phyloP scores from a whole-genome alignment of 2,329 filamentous ascomycete species.

The Exutisphaerella laricina region DNA sequence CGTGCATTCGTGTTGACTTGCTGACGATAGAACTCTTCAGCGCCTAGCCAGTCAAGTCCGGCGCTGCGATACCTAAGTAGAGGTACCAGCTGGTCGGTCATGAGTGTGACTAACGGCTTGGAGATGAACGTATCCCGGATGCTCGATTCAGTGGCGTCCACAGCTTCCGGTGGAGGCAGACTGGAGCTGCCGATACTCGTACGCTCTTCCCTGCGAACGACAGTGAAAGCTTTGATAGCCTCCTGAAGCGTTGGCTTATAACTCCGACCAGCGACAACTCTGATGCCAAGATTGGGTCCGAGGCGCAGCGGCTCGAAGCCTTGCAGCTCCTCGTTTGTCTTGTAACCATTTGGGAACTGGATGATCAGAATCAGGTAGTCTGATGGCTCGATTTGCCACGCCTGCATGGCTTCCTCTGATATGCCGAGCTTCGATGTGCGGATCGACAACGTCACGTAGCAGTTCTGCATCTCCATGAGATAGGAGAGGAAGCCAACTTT shows the following conservation, averaged over 20 bases:
- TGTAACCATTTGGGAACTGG: conserved; percentile 58
- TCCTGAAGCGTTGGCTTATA: conserved; percentile 64
- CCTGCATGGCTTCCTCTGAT: conserved; percentile 66
- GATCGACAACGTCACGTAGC: conserved; percentile 62
- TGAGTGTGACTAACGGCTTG: conserved; percentile 60
- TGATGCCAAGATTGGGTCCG: conserved; percentile 50
- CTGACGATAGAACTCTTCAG: conserved; percentile 53
- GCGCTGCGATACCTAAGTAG: conserved; percentile 53
- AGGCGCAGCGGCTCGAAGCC: conserved; percentile 33
- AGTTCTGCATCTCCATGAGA: conserved; percentile 43
- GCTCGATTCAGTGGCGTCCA: conserved; percentile 13
- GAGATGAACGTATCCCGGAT: conserved; percentile 65
- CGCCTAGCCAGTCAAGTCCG: conserved; percentile 60
- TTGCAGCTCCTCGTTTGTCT: conserved; percentile 51
- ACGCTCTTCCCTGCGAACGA: conserved; percentile 27
- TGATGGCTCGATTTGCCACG: conserved; percentile 63
- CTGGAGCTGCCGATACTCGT: conserved; percentile 12
- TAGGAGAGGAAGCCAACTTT: conserved; percentile 59
- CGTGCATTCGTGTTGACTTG: conserved; percentile 9
- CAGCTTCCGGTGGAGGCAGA: conserved; percentile 25
- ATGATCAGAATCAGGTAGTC: conserved; percentile 73
- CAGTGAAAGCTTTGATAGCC: conserved; percentile 49
- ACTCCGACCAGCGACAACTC: conserved; percentile 62
- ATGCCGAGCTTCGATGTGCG: conserved; percentile 65
- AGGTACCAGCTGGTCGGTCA: conserved; percentile 62